Evolutionary conservation across 805 yeast genomes (phyloP).

Genomic region (Wickerhamiella siamensis): DNA sequence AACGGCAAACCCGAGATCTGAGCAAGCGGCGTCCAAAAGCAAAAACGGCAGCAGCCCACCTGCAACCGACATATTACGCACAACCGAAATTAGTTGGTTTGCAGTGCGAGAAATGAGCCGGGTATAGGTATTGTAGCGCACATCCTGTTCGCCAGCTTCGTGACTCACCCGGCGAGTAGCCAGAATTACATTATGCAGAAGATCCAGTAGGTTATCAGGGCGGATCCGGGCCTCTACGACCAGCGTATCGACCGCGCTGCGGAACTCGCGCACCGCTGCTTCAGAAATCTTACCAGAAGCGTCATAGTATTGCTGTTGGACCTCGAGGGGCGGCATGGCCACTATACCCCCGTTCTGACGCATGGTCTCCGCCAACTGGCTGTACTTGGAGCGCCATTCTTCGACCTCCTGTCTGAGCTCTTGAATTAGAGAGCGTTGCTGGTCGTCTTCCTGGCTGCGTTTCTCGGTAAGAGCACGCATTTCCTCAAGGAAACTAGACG

Average conservation of each 20-base stretch:
- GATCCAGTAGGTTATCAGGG: conserved; percentile 18
- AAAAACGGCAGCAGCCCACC: conserved; percentile 51
- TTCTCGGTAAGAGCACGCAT: conserved; percentile 26
- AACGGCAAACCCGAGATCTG: conserved; percentile 52
- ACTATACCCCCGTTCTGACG: conserved; percentile 13
- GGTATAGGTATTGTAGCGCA: conserved; percentile 6
- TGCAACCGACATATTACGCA: conserved; percentile 58
- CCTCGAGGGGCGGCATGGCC: background rate
- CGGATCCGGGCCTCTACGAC: conserved; percentile 21
- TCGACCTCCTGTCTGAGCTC: conserved; percentile 23
- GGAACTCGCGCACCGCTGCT: conserved; percentile 20
- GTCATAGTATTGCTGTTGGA: conserved; percentile 4
- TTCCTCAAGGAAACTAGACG: conserved; percentile 24
- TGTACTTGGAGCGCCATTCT: conserved; percentile 25
- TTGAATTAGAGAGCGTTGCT: conserved; percentile 18
- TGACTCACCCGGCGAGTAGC: conserved; percentile 22
- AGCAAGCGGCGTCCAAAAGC: conserved; percentile 58
- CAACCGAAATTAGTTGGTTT: conserved; percentile 60
- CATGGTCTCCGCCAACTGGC: conserved; percentile 21
- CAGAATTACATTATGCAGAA: conserved; percentile 24
- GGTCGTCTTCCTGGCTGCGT: conserved; percentile 11
- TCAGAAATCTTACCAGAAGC: conserved; percentile 21
- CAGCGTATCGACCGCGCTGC: conserved; percentile 24
- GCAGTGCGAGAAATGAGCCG: conserved; percentile 45
- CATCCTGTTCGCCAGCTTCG: conserved; percentile 13